phyloP scores from a whole-genome alignment of 768 basidiomycete species.

The Phanerochaete sordida region DNA sequence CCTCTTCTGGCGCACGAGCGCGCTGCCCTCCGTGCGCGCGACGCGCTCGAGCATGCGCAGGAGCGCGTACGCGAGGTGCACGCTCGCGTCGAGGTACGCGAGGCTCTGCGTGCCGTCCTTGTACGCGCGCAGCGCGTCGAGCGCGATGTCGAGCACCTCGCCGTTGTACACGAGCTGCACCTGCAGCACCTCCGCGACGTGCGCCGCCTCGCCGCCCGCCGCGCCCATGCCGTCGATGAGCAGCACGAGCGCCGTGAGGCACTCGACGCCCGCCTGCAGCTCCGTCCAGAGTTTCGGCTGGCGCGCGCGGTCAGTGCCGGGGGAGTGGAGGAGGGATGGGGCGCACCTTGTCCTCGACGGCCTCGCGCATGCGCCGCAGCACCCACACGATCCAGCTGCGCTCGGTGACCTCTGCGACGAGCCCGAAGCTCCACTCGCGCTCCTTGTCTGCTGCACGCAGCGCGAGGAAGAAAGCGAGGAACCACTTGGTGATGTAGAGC shows the following conservation, averaged over 20 bases:
- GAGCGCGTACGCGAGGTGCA: constrained; percentile 82
- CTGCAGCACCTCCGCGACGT: constrained; percentile 69
- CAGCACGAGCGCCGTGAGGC: constrained; percentile 86
- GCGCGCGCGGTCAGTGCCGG: background rate
- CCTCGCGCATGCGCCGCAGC: constrained; percentile 80
- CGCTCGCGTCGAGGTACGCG: constrained; percentile 82
- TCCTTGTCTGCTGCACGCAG: constrained; percentile 37
- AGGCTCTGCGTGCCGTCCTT: constrained; percentile 75
- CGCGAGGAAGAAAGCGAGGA: constrained; percentile 84
- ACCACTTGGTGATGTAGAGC: constrained; percentile 85
- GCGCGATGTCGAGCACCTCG: constrained; percentile 85
- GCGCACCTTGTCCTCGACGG: constrained; percentile 86
- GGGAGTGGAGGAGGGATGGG: background rate
- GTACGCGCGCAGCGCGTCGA: constrained; percentile 75
- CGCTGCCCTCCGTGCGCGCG: constrained; percentile 61
- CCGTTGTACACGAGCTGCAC: constrained; percentile 95
- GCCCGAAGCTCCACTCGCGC: constrained; percentile 59
- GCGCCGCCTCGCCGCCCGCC: constrained; percentile 45
- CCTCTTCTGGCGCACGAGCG: constrained; percentile 66
- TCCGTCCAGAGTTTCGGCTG: constrained; percentile 95
- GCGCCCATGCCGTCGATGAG: constrained; percentile 79
- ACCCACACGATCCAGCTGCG: constrained; percentile 89
- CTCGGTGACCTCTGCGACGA: constrained; percentile 84
- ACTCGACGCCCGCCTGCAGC: constrained; percentile 90
- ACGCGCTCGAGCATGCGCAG: constrained; percentile 87